Conservation (phyloP, 805 yeast genomes). For the Saturnispora sanitii region DNA sequence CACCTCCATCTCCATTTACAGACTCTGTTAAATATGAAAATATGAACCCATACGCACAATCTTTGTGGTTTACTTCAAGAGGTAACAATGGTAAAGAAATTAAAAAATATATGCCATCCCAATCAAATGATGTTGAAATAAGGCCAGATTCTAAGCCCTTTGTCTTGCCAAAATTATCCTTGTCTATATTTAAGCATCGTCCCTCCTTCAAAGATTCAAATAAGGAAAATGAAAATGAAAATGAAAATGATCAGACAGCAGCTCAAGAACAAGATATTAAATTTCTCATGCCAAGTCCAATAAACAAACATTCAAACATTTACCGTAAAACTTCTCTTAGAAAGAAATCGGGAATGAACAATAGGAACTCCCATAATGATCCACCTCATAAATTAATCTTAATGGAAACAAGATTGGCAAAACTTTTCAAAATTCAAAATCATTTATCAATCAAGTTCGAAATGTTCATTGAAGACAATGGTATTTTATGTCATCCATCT, state of each 20-base stretch:
- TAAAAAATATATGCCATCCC: background rate
- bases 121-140: background rate
- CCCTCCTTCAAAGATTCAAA: background rate
- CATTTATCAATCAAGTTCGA: conserved; percentile 7
- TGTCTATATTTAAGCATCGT: background rate
- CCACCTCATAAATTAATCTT: conserved; percentile 8
- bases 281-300: conserved; percentile 3
- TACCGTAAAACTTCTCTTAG: background rate
- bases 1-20: conserved; percentile 15
- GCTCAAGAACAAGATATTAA: background rate
- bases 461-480: conserved; percentile 2
- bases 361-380: background rate
- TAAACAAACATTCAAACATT: background rate
- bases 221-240: background rate
- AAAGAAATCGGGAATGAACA: background rate
- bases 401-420: conserved; percentile 7
- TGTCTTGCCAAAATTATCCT: background rate
- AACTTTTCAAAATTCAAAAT: conserved; percentile 6
- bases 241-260: background rate
- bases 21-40: background rate
- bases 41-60: conserved; percentile 33
- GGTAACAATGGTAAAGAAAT: conserved; percentile 30
- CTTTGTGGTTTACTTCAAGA: conserved; percentile 32
- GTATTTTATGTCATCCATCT: conserved; percentile 17
- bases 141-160: background rate